Conservation (phyloP, 2,329 filamentous ascomycete species). For the Diaporthe destruens region DNA sequence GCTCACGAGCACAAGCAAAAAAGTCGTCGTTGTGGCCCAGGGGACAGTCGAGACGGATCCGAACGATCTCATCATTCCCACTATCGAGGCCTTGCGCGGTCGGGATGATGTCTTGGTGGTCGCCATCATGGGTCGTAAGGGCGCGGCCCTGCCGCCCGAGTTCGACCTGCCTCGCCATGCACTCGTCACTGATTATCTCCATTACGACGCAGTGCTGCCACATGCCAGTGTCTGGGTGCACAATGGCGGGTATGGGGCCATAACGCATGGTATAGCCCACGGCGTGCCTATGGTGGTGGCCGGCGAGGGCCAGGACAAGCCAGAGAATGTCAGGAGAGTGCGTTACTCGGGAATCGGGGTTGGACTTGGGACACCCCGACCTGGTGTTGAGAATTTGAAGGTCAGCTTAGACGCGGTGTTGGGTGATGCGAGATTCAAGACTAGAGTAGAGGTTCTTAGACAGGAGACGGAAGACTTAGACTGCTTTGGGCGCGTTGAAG, state of each 20-base stretch:
- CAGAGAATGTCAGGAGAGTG: slow-evolving; percentile 53
- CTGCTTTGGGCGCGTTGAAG: slow-evolving; percentile 49
- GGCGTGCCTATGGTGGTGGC: slow-evolving; percentile 57
- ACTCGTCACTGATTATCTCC: slow-evolving; percentile 53
- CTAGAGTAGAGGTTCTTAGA: slow-evolving; percentile 46
- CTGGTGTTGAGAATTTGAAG: slow-evolving; percentile 47
- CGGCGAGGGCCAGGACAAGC: slow-evolving; percentile 58
- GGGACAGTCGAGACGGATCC: slow-evolving; percentile 56
- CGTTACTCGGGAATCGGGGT: slow-evolving; percentile 52
- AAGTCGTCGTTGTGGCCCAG: slow-evolving; percentile 55
- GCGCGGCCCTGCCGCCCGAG: slow-evolving; percentile 45
- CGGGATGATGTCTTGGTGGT: slow-evolving; percentile 49
- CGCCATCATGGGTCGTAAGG: slow-evolving; percentile 53
- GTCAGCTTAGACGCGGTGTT: slow-evolving; percentile 49
- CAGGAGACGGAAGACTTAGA: slow-evolving; percentile 49
- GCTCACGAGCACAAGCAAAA: slow-evolving; percentile 46
- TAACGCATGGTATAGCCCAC: slow-evolving; percentile 55
- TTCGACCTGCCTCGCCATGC: slow-evolving; percentile 48
- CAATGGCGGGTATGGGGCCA: slow-evolving; percentile 57
- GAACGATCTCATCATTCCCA: slow-evolving; percentile 54
- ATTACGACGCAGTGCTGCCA: slow-evolving; percentile 55
- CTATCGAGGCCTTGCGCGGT: slow-evolving; percentile 50
- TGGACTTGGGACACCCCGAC: slow-evolving; percentile 48
- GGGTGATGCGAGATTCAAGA: slow-evolving; percentile 43
- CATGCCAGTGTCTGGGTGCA: slow-evolving; percentile 54